Base-by-base conservation (phyloP, 2,329 filamentous ascomycete species). In the Penicillium sp. region DNA sequence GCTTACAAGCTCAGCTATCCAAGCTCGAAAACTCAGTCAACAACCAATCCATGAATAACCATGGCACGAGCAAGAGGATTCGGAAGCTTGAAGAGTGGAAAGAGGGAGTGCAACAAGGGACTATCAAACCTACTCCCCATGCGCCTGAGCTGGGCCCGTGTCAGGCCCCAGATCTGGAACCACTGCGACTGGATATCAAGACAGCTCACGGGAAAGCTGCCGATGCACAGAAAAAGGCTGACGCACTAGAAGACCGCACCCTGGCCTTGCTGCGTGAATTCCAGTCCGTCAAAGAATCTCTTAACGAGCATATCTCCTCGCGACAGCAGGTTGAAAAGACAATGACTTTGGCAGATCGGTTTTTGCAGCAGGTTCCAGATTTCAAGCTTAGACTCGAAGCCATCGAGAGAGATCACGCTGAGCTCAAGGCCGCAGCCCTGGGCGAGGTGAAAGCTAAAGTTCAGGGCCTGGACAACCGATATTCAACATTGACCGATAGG, bases 1-100 rank as follows among this genome's bases (percentile, higher is more conserved):
- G 22, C 27, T 22, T 50, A 19, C 33, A 54, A 16, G 18, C 35
- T 36, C 35, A 43, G 16, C 33, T 59, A 2, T 33, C 24, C n/a
- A 59, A 27, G 44, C 24, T 55, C 16, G 56, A 59, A 22, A 59
- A 55, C 5, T 50, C 44, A 18, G 47, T 50, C 16, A 36, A 41
- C 3, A 44, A 19, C 27, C 50, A 59, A 13, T 54, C 52, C 13
- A n/a, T 37, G 27, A 54, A 41, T 22, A 54, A 54, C 13, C 40
- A 46, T 24, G 40, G 39, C 16, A 46, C 35, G 6, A 47, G 22
- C 19, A 55, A 55, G 31, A 50, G 33, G 18, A 10, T 54, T 27
- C 18, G 51, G 19, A 40, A 27, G 14, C 40, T 54, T 7, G 51
- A 54, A 27, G 40, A 54, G 33, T 54, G 51, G 51, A 54, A 44